Percentiles rank a stretch among this genome's conserved stretches.
Conservation (phyloP, 2,329 filamentous ascomycete genomes). For the Talaromyces atroroseus region DNA sequence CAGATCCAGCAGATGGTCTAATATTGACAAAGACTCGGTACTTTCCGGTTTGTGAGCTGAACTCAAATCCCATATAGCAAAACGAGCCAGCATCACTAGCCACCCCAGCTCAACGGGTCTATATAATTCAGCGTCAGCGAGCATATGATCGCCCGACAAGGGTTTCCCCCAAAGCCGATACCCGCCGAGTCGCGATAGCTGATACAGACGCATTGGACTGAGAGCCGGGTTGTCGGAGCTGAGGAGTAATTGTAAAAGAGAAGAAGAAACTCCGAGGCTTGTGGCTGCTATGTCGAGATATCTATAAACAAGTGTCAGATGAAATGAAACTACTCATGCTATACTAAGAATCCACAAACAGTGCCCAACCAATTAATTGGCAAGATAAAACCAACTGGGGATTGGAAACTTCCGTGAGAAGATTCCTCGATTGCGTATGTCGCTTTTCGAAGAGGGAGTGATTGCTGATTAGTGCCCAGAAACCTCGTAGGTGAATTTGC, state of each 20-base stretch:
- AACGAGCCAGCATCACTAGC: slow-evolving; percentile 2
- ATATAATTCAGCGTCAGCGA: slow-evolving; percentile 2
- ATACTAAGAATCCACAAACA: background rate
- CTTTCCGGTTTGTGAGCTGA: background rate
- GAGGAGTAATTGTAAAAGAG: background rate
- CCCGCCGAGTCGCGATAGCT: background rate
- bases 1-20: background rate
- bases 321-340: background rate
- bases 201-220: background rate
- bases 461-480: background rate
- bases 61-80: background rate
- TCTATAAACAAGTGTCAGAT: background rate
- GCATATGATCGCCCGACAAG: background rate
- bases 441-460: background rate
- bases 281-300: slow-evolving; percentile 4
- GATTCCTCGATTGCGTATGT: background rate
- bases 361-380: slow-evolving; percentile 5
- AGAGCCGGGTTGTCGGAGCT: background rate
- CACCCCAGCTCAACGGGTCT: slow-evolving; percentile 1
- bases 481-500: slow-evolving; percentile 1
- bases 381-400: slow-evolving; percentile 3
- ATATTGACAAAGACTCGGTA: background rate
- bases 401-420: background rate
- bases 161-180: background rate
- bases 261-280: background rate